phyloP scores from a whole-genome alignment of 78 protist genomes.

The slime mould (Dictyostelium discoideum) region dicty_2.7 NC_007088.5:5620501-5621000 shows the following conservation, averaged over 20 bases:
- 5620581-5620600: no score
- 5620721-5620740: background rate
- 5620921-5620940: background rate
- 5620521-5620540: no score
- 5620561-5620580: background rate
- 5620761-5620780: background rate
- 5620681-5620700: no score
- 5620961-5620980: background rate
- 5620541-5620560: background rate
- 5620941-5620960: background rate
- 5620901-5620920: background rate
- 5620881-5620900: background rate
- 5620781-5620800: background rate
- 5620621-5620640: background rate
- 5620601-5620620: background rate
- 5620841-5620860: background rate
- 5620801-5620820: background rate
- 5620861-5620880: background rate
- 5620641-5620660: background rate
- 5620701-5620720: background rate
- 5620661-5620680: no score
- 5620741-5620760: background rate
- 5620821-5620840: background rate
- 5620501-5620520: no score
- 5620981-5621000: background rate